Percentiles rank a stretch among this genome's conserved stretches.
phyloP scores from a whole-genome alignment of 1,284 basidiomycete species.

The Melampsora larici-populina region DNA sequence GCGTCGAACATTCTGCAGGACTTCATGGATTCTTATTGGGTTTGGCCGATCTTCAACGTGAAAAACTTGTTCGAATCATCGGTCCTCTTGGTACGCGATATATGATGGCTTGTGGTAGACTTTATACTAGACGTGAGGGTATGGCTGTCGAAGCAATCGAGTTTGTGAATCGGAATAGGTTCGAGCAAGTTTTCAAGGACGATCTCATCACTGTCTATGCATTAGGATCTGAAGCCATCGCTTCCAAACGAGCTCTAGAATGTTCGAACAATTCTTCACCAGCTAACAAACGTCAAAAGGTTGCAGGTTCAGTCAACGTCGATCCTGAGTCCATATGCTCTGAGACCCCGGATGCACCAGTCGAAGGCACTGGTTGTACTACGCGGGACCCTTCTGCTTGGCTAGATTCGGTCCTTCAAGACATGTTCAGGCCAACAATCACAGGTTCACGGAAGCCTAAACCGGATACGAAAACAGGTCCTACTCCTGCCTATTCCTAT shows the following conservation, averaged over 20 bases:
- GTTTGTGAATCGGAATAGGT: not conserved
- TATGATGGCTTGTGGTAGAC: constrained; percentile 37
- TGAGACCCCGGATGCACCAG: not conserved
- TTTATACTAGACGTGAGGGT: constrained; percentile 34
- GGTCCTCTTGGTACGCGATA: constrained; percentile 33
- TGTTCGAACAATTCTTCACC: not conserved
- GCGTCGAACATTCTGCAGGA: constrained; percentile 20
- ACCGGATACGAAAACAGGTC: not conserved
- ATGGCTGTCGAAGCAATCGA: constrained; percentile 18
- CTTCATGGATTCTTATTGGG: constrained; percentile 36
- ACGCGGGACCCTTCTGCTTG: not conserved
- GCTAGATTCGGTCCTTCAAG: constrained; percentile 9
- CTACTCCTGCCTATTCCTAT: constrained; percentile 41
- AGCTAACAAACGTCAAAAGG: constrained; percentile 12
- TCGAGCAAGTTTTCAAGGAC: constrained; percentile 30
- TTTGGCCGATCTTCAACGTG: constrained; percentile 22
- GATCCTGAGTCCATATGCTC: not conserved
- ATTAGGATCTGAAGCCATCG: not conserved
- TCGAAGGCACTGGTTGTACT: not conserved
- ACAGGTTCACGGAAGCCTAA: not conserved
- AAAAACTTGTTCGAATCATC: constrained; percentile 21
- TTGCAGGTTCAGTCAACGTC: not conserved
- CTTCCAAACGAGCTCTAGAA: constrained; percentile 10
- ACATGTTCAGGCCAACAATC: constrained; percentile 36
- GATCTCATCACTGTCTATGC: constrained; percentile 30